These are phyloP conservation scores for Talaromyces liani DNA, from an alignment of 495 filamentous ascomycete genomes.

Conservation along the genomic window DNA sequence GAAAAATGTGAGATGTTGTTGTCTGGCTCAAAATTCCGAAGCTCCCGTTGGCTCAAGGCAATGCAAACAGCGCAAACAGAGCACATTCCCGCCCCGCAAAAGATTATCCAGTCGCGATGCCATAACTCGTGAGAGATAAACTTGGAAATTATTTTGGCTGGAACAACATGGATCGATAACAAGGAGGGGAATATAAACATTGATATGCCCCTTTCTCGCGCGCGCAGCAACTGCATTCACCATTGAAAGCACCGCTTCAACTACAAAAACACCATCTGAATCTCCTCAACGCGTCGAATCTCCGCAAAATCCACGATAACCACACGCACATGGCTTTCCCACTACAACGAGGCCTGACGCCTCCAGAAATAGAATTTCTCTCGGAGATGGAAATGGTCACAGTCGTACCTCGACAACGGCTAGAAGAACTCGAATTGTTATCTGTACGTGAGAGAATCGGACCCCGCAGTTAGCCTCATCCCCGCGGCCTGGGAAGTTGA, in stretches of 20 bases:
- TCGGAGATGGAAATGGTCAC: conserved; percentile 97
- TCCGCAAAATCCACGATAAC: not conserved
- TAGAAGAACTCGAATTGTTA: conserved; percentile 78
- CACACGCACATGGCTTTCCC: conserved; percentile 64
- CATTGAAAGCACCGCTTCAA: not conserved
- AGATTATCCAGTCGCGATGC: not conserved
- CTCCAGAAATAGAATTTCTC: conserved; percentile 86
- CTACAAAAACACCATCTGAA: not conserved
- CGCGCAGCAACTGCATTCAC: not conserved
- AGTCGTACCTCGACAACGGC: conserved; percentile 80
- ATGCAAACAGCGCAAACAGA: conserved; percentile 30
- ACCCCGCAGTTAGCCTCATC: conserved; percentile 6
- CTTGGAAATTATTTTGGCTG: conserved; percentile 5
- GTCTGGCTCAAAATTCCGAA: not conserved
- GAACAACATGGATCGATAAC: not conserved
- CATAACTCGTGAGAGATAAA: not conserved
- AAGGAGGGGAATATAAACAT: not conserved
- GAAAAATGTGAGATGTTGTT: conserved; percentile 6
- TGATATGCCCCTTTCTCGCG: not conserved
- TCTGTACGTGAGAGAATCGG: conserved; percentile 50
- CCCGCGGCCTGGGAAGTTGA: not conserved
- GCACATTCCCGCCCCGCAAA: conserved; percentile 5
- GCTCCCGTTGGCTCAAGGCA: conserved; percentile 7
- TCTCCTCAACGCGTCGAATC: not conserved
- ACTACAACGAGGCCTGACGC: conserved; percentile 73